Percentiles rank a stretch among this genome's conserved stretches.
Evolutionary conservation across 257 asterid species (phyloP).

Genomic region (Primulina eburnea): DNA sequence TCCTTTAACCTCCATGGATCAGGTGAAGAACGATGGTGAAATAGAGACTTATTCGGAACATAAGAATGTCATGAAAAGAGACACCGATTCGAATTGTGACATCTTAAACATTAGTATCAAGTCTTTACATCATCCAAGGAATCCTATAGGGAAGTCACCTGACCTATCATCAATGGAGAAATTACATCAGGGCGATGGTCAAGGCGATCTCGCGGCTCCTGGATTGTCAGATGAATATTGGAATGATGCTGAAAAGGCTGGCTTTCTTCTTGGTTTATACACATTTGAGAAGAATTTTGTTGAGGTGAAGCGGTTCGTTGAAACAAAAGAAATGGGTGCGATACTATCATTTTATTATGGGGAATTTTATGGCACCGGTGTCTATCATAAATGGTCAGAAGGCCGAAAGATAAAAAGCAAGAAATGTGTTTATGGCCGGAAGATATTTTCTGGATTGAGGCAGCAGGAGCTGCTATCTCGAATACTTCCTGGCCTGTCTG

Average conservation of each 20-base stretch:
- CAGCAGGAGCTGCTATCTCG: slow-evolving; percentile 67
- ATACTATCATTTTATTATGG: slow-evolving; percentile 61
- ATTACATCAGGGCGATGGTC: slow-evolving; percentile 20
- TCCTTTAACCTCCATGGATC: slow-evolving; percentile 32
- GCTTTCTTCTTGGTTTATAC: slow-evolving; percentile 59
- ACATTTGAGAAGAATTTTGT: slow-evolving; percentile 60
- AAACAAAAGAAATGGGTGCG: slow-evolving; percentile 44
- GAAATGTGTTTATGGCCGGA: slow-evolving; percentile 55
- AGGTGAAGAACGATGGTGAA: slow-evolving; percentile 21
- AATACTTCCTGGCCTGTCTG: slow-evolving; percentile 40
- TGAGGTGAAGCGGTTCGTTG: slow-evolving; percentile 49
- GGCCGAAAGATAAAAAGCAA: slow-evolving; percentile 48
- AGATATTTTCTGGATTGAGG: slow-evolving; percentile 69
- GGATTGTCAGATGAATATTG: slow-evolving; percentile 36
- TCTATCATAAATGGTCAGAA: slow-evolving; percentile 57
- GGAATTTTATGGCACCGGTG: slow-evolving; percentile 50
- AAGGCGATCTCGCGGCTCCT: slow-evolving; percentile 41
- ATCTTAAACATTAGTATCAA: slow-evolving; percentile 8
- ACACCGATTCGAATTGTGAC: slow-evolving; percentile 24
- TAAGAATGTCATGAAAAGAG: slow-evolving; percentile 7
- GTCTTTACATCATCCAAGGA: slow-evolving; percentile 19
- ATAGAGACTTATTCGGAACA: slow-evolving; percentile 14
- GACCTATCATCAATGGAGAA: slow-evolving; percentile 20
- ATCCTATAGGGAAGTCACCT: slow-evolving; percentile 24
- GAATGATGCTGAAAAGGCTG: slow-evolving; percentile 52